Conservation (phyloP, 2,329 filamentous ascomycete species). For the Calonectria pseudoreteaudii region DNA sequence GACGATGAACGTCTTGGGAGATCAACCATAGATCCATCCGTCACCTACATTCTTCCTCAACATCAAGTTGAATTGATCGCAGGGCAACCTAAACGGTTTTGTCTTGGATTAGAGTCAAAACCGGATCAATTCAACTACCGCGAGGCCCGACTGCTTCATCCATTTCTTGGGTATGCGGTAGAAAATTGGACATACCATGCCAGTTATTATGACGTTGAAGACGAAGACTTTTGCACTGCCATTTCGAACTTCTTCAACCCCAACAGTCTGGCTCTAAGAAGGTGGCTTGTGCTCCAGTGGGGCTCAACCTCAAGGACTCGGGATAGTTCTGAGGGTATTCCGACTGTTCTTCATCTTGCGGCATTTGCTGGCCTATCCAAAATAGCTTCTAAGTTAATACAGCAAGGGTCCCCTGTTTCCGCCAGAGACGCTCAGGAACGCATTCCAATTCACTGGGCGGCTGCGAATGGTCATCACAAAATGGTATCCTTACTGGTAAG, state of each 20-base stretch:
- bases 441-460: conserved; percentile 36
- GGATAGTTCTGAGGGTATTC: conserved; percentile 18
- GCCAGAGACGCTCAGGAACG: conserved; percentile 28
- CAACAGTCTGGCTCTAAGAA: conserved; percentile 13
- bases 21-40: neutral
- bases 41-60: conserved; percentile 12
- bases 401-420: conserved; percentile 5
- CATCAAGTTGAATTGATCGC: neutral
- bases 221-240: conserved; percentile 22
- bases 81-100: neutral
- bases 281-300: conserved; percentile 37
- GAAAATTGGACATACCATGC: conserved; percentile 41
- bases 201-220: conserved; percentile 30
- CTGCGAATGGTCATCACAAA: conserved; percentile 32
- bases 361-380: conserved; percentile 34
- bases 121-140: conserved; percentile 25
- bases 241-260: conserved; percentile 21
- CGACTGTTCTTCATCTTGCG: conserved; percentile 33
- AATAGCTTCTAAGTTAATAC: conserved; percentile 16
- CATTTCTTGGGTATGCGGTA: conserved; percentile 35
- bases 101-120: neutral
- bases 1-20: conserved; percentile 4
- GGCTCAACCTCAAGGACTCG: conserved; percentile 19
- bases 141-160: conserved; percentile 31
- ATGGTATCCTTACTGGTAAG: conserved; percentile 25